A percentile compares a stretch with the other conserved stretches of the same genome.
phyloP scores from a whole-genome alignment of 2,329 filamentous ascomycete species.

The Xylaria sp. region DNA sequence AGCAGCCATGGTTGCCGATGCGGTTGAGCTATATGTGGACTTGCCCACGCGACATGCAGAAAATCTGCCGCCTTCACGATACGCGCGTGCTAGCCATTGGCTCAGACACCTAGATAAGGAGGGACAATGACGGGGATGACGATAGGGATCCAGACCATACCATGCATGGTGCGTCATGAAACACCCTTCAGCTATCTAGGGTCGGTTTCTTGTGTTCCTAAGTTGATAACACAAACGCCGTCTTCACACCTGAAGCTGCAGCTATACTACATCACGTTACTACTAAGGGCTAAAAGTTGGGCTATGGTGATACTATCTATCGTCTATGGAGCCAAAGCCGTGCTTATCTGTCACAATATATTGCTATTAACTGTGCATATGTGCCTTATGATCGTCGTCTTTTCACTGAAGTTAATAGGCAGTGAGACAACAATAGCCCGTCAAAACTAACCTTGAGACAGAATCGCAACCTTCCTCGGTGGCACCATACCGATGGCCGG shows the following conservation, averaged over 20 bases:
- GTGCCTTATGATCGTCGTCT: not conserved
- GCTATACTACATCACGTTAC: not conserved
- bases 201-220: slow-evolving; percentile 24
- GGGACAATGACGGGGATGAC: slow-evolving; percentile 30
- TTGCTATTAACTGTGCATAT: not conserved
- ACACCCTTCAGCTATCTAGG: slow-evolving; percentile 7
- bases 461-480: not conserved
- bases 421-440: not conserved
- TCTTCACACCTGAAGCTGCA: not conserved
- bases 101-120: slow-evolving; percentile 32
- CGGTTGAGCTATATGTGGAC: slow-evolving; percentile 13
- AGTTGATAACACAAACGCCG: slow-evolving; percentile 18
- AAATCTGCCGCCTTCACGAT: slow-evolving; percentile 25
- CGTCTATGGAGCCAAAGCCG: not conserved
- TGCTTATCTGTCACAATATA: not conserved
- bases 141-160: slow-evolving; percentile 21
- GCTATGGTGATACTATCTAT: not conserved
- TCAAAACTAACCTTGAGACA: not conserved
- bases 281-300: slow-evolving; percentile 11
- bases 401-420: not conserved
- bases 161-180: slow-evolving; percentile 21
- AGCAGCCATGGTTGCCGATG: slow-evolving; percentile 5
- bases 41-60: slow-evolving; percentile 26
- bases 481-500: not conserved
- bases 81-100: slow-evolving; percentile 25